phyloP scores from a whole-genome alignment of 2,329 filamentous ascomycete genomes.

The Thyridium curvatum region DNA sequence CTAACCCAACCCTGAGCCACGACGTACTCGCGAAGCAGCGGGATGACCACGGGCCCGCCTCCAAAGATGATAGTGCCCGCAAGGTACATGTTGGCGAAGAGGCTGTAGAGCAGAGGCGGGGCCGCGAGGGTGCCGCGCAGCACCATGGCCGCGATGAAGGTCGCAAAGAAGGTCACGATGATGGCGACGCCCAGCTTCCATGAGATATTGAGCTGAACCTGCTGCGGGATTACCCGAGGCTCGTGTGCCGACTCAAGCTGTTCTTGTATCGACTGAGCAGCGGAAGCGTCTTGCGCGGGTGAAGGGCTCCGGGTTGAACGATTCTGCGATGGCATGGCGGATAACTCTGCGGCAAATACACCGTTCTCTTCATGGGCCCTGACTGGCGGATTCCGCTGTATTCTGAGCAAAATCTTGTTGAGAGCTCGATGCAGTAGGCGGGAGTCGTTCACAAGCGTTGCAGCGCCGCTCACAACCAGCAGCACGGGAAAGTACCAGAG shows the following conservation, averaged over 20 bases:
- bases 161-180: constrained; percentile 42
- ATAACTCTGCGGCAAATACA: no score
- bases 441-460: constrained; percentile 50
- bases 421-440: constrained; percentile 38
- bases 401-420: no score
- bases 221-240: constrained; percentile 23
- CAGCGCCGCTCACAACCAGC: constrained; percentile 48
- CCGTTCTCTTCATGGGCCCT: no score
- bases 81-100: constrained; percentile 69
- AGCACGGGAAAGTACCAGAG: constrained; percentile 70
- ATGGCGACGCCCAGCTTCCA: constrained; percentile 37
- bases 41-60: constrained; percentile 60
- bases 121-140: constrained; percentile 32
- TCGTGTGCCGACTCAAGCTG: constrained; percentile 8
- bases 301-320: no score
- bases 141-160: constrained; percentile 52
- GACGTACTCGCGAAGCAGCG: constrained; percentile 54
- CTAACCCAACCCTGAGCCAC: constrained; percentile 66
- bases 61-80: constrained; percentile 65
- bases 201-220: constrained; percentile 29
- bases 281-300: no score
- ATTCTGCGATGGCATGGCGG: no score
- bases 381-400: no score
- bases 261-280: no score
- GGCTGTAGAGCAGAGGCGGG: constrained; percentile 43